A percentile compares a stretch with the other conserved stretches of the same genome.
Conservation (phyloP, 345 rosid species). For the Punica granatum region DNA sequence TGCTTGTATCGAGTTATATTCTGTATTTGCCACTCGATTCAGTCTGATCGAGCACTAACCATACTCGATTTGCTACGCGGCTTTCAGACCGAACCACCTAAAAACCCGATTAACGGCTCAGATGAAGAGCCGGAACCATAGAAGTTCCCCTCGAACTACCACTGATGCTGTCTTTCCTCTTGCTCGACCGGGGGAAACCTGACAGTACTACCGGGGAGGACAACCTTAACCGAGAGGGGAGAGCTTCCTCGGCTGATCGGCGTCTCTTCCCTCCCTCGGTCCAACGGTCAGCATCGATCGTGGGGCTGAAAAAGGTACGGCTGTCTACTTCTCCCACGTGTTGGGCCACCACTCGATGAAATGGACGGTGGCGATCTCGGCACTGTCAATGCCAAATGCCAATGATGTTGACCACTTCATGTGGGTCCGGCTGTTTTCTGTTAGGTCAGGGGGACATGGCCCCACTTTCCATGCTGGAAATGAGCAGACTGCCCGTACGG, state of each 20-base stretch:
- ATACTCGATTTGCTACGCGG: too few species aligned
- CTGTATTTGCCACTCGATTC: too few species aligned
- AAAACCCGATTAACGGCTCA: too few species aligned
- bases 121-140: too few species aligned
- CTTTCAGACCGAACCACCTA: too few species aligned
- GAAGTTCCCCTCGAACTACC: too few species aligned
- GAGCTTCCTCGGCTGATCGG: not conserved
- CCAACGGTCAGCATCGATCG: not conserved
- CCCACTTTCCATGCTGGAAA: not conserved
- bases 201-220: too few species aligned
- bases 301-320: not conserved
- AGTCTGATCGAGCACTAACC: too few species aligned
- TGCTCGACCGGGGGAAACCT: too few species aligned
- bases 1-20: too few species aligned
- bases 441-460: not conserved
- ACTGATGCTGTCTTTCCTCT: too few species aligned
- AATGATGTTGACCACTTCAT: conserved; percentile 1
- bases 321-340: not conserved
- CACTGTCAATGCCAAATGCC: not conserved
- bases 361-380: conserved; percentile 2
- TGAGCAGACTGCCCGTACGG: not conserved
- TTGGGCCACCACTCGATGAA: not conserved
- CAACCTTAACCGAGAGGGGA: too few species aligned
- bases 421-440: not conserved
- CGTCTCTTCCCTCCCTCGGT: not conserved